Evolutionary conservation across 2,329 filamentous ascomycete genomes (phyloP).

Genomic region (Pseudogymnoascus sp.): DNA sequence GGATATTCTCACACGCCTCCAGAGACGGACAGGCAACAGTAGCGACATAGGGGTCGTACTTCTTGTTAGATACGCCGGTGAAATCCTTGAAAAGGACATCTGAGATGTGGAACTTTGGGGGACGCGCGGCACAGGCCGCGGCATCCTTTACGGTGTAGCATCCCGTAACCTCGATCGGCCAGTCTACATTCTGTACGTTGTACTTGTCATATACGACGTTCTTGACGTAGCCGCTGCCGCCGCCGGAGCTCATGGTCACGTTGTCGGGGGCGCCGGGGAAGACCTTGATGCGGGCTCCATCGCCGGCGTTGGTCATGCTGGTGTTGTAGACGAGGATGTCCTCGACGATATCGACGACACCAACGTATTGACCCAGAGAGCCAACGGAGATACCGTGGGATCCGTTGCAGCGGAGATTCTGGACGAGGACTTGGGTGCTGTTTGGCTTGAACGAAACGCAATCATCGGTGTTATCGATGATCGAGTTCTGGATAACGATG

Average conservation of each 20-base stretch:
- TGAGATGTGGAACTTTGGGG: slow-evolving; percentile 38
- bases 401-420: slow-evolving; percentile 58
- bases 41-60: slow-evolving; percentile 33
- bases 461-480: slow-evolving; percentile 58
- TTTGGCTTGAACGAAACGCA: slow-evolving; percentile 71
- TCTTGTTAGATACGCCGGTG: slow-evolving; percentile 38
- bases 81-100: slow-evolving; percentile 47
- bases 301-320: slow-evolving; percentile 45
- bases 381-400: slow-evolving; percentile 68
- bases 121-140: slow-evolving; percentile 20
- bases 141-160: slow-evolving; percentile 45
- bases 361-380: slow-evolving; percentile 56
- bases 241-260: slow-evolving; percentile 45
- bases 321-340: slow-evolving; percentile 58
- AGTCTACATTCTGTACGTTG: slow-evolving; percentile 48
- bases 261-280: slow-evolving; percentile 40
- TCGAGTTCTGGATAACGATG: slow-evolving; percentile 58
- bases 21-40: slow-evolving; percentile 31
- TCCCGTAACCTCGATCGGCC: slow-evolving; percentile 33
- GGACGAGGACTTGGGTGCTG: slow-evolving; percentile 57
- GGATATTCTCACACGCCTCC: background rate
- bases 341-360: slow-evolving; percentile 56
- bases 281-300: slow-evolving; percentile 64
- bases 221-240: slow-evolving; percentile 47
- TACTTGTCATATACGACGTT: slow-evolving; percentile 55